These are phyloP conservation scores for Albophoma yamanashiensis DNA, from an alignment of 2,329 filamentous ascomycete genomes.

Conservation along the genomic window DNA sequence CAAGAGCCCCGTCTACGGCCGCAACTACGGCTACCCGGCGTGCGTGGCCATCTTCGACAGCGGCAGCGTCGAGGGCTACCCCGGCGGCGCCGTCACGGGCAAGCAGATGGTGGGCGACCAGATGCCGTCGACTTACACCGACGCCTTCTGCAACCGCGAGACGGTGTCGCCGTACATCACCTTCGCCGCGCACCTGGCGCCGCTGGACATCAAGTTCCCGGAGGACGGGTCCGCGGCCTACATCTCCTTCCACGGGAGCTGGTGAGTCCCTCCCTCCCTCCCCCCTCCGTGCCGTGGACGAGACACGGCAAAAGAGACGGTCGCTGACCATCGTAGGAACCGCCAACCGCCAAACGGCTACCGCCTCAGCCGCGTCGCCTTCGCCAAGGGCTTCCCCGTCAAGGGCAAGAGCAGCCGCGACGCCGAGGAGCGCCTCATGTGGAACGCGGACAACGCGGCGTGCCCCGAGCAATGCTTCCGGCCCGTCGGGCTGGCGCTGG, in stretches of 20 bases:
- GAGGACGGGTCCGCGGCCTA: slow-evolving; percentile 41
- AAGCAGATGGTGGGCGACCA: slow-evolving; percentile 14
- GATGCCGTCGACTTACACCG: slow-evolving; percentile 7
- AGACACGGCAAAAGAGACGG: neutral
- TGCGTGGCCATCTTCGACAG: slow-evolving; percentile 50
- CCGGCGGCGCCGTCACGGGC: slow-evolving; percentile 14
- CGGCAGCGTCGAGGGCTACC: slow-evolving; percentile 18
- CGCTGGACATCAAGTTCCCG: slow-evolving; percentile 54
- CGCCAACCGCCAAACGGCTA: slow-evolving; percentile 24
- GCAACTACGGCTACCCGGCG: slow-evolving; percentile 53
- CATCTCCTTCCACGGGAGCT: slow-evolving; percentile 54
- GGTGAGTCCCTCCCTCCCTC: slow-evolving; percentile 15
- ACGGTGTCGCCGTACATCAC: slow-evolving; percentile 12
- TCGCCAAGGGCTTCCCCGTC: slow-evolving; percentile 22
- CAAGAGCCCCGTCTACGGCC: slow-evolving; percentile 13
- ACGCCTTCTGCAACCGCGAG: slow-evolving; percentile 10
- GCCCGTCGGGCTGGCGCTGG: slow-evolving; percentile 34
- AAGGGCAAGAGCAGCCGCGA: slow-evolving; percentile 22
- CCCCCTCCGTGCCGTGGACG: neutral
- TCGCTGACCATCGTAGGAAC: slow-evolving; percentile 13
- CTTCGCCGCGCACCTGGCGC: slow-evolving; percentile 45
- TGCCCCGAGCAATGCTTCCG: slow-evolving; percentile 42
- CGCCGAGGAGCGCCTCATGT: slow-evolving; percentile 34
- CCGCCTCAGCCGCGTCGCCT: slow-evolving; percentile 24
- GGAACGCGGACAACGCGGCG: slow-evolving; percentile 31